Conservation (phyloP, 2,329 filamentous ascomycete species). For the Colletotrichum spinosum region DNA sequence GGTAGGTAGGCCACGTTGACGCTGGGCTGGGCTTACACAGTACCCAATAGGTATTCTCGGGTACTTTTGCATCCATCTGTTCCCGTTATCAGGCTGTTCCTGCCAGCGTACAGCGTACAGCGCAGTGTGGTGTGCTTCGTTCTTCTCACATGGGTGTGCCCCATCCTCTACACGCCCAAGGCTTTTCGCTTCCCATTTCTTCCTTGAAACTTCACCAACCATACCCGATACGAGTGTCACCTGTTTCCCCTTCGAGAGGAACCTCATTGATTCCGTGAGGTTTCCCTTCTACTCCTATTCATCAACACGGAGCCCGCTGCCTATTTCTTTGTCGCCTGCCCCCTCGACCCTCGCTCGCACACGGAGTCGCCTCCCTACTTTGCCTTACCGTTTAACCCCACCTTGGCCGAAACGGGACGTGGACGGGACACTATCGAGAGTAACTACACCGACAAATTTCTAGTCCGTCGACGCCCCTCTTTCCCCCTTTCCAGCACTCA, state of each 20-base stretch:
- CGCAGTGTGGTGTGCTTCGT: conserved; percentile 1
- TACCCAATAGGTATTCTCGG: too few species aligned
- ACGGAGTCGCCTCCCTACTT: conserved; percentile 35
- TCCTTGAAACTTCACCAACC: conserved; percentile 16
- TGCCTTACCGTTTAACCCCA: conserved; percentile 31
- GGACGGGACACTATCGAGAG: conserved; percentile 31
- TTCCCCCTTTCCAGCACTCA: conserved; percentile 31
- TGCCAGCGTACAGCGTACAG: not conserved
- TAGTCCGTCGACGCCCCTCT: conserved; percentile 29
- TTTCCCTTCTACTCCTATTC: conserved; percentile 28
- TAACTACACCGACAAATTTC: conserved; percentile 37
- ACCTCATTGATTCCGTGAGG: conserved; percentile 29
- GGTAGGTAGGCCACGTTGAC: too few species aligned
- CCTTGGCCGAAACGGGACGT: conserved; percentile 36
- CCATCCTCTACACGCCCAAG: not conserved
- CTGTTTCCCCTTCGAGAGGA: conserved; percentile 24
- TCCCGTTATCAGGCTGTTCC: conserved; percentile 15
- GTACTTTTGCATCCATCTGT: conserved; percentile 7
- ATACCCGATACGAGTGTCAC: conserved; percentile 29
- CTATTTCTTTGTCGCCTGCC: conserved; percentile 28
- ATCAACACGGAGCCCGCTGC: conserved; percentile 34
- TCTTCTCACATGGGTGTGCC: not conserved
- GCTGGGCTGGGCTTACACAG: too few species aligned
- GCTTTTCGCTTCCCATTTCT: conserved; percentile 3
- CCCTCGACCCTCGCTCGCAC: conserved; percentile 26